Conservation (phyloP, 352 stramenopile species). For the Globisporangium acanthophoron region DNA sequence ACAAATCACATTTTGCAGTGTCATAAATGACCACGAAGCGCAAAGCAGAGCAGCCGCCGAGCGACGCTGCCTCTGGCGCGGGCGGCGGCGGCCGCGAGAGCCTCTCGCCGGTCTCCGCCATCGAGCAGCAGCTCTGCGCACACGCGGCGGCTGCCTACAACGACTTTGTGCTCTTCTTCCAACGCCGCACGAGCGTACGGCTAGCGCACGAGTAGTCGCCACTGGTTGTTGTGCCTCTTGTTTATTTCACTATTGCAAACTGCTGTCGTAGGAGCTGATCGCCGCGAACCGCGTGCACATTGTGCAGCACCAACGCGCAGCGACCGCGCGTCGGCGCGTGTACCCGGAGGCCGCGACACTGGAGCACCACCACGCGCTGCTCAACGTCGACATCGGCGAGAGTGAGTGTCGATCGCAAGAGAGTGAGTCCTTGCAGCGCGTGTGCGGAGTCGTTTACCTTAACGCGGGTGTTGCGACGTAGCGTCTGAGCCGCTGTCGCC, state of each 20-base stretch:
- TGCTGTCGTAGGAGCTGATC: slow-evolving; percentile 31
- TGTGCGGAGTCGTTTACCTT: neutral
- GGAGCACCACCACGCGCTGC: slow-evolving; percentile 29
- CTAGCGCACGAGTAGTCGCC: neutral
- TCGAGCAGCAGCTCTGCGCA: slow-evolving; percentile 70
- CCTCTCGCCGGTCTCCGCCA: slow-evolving; percentile 10
- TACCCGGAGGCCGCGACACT: slow-evolving; percentile 23
- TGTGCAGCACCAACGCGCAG: slow-evolving; percentile 23
- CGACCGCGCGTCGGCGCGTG: slow-evolving; percentile 16
- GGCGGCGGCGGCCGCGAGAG: neutral
- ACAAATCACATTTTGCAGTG: neutral
- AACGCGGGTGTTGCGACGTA: slow-evolving; percentile 8
- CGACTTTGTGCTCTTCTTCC: slow-evolving; percentile 56
- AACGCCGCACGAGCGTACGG: slow-evolving; percentile 52
- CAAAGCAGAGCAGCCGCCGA: neutral
- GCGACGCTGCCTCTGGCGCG: neutral
- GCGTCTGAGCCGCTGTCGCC: slow-evolving; percentile 36
- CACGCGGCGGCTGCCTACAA: slow-evolving; percentile 63
- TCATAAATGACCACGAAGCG: neutral
- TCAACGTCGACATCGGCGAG: slow-evolving; percentile 33
- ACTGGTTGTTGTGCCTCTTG: neutral
- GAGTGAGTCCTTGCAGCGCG: neutral
- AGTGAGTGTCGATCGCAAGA: slow-evolving; percentile 27
- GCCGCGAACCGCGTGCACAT: slow-evolving; percentile 54
- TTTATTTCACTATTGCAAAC: neutral